Evolutionary conservation across 257 asterid genomes (phyloP).

Genomic region (Penstemon newberryi): DNA sequence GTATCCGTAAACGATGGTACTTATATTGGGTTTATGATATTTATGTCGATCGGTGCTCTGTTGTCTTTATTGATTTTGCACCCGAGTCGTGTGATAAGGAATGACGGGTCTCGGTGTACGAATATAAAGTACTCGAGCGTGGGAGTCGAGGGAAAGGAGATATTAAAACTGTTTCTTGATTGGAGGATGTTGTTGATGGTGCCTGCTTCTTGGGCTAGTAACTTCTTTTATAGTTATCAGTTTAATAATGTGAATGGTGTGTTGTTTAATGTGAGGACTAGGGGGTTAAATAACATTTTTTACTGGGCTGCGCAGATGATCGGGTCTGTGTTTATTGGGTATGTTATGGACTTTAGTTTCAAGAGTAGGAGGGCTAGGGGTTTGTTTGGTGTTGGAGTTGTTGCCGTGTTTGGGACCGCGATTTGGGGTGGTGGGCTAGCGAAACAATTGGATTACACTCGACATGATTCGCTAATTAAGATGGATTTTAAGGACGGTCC

Average conservation of each 20-base stretch:
- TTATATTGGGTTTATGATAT: constrained; percentile 85
- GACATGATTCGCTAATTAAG: constrained; percentile 32
- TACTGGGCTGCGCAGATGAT: constrained; percentile 93
- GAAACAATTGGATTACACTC: constrained; percentile 59
- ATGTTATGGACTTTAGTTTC: constrained; percentile 61
- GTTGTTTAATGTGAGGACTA: constrained; percentile 74
- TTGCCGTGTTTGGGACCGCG: constrained; percentile 57
- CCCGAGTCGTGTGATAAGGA: constrained; percentile 72
- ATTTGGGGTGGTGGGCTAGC: constrained; percentile 83
- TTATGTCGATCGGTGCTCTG: constrained; percentile 69
- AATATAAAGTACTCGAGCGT: constrained; percentile 74
- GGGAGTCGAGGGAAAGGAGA: constrained; percentile 47
- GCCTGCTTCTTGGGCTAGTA: constrained; percentile 95
- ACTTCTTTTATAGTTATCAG: constrained; percentile 87
- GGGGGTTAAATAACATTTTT: constrained; percentile 63
- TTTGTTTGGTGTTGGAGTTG: constrained; percentile 54
- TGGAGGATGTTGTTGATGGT: constrained; percentile 86
- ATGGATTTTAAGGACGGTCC: constrained; percentile 78
- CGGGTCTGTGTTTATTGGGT: constrained; percentile 71
- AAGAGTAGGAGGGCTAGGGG: constrained; percentile 69
- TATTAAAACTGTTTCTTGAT: constrained; percentile 61
- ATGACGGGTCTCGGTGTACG: constrained; percentile 78
- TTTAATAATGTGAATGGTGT: constrained; percentile 80
- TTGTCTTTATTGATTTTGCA: constrained; percentile 68
- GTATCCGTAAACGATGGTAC: constrained; percentile 90